phyloP scores from a whole-genome alignment of 331 rosid species.

The Malus hybrid region DNA sequence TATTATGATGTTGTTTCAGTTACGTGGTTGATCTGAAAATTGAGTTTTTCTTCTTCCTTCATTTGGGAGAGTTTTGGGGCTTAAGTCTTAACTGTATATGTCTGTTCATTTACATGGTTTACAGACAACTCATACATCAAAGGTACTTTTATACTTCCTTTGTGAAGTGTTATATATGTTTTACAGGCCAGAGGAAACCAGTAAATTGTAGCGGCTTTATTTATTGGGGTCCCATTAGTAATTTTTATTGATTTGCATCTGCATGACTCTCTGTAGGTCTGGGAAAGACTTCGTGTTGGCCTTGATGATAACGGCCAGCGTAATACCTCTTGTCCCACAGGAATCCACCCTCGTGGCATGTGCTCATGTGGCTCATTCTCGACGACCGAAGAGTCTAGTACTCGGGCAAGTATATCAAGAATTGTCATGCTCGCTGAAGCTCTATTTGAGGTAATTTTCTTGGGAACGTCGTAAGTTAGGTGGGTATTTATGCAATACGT shows the following conservation, averaged over 20 bases:
- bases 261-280: slow-evolving; percentile 40
- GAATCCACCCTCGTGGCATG: slow-evolving; percentile 66
- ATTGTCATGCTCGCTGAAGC: slow-evolving; percentile 53
- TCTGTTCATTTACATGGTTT: neutral
- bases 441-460: slow-evolving; percentile 37
- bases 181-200: neutral
- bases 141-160: neutral
- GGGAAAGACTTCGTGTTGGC: slow-evolving; percentile 96
- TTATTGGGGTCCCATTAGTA: neutral
- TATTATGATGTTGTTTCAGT: slow-evolving; percentile 19
- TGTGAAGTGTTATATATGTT: neutral
- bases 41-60: neutral
- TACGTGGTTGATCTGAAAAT: slow-evolving; percentile 8
- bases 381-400: slow-evolving; percentile 28
- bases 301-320: slow-evolving; percentile 58
- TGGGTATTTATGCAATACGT: neutral
- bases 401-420: slow-evolving; percentile 50
- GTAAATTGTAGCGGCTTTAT: neutral
- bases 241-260: slow-evolving; percentile 19
- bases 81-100: neutral
- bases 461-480: neutral
- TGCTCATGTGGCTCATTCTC: slow-evolving; percentile 39
- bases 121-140: neutral
- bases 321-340: slow-evolving; percentile 70
- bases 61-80: neutral